Evolutionary conservation across 257 asterid species (phyloP), one percentile per base, ranked within the genome.

Genomic region (Petrea volubilis): DNA sequence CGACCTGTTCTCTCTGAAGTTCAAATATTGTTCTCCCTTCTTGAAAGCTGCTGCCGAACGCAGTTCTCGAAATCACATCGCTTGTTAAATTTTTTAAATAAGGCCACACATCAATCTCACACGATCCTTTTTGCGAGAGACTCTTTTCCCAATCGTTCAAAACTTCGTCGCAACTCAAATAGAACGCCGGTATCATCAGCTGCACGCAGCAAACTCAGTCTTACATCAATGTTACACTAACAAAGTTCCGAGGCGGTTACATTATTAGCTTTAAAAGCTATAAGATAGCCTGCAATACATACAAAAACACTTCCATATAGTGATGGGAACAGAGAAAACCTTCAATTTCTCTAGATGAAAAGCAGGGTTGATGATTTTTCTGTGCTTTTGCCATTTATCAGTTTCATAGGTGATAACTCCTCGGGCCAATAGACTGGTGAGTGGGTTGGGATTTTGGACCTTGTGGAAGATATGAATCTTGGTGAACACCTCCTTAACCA

Each of bases 311-410:
- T n/a, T n/a, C n/a, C n/a, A n/a, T n/a, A n/a, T n/a, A n/a, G n/a
- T n/a, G n/a, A n/a, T 85, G n/a, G n/a, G n/a, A n/a, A n/a, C n/a
- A n/a, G n/a, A n/a, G n/a, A n/a, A n/a, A n/a, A n/a, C n/a, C n/a
- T n/a, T n/a, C n/a, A n/a, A n/a, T n/a, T n/a, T n/a, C n/a, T n/a
- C n/a, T n/a, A n/a, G n/a, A n/a, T n/a, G 88, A 81, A 90, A 90
- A 57, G 91, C 87, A 11, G 95, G 89, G 75, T 70, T 85, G 71
- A 90, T 70, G 61, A 90, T 47, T 64, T 72, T 90, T 47, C 95
- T 75, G 56, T 85, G 90, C 53, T 87, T 89, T 15, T 83, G 72
- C 95, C 95, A 87, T 79, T 80, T 77, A 2, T 85, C 85, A 11
- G 62, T 74, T 15, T 87, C 95, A 14, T 50, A 43, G 13, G 0